Base-by-base conservation (phyloP, 768 basidiomycete species). In the Lanmaoa rubissima region DNA sequence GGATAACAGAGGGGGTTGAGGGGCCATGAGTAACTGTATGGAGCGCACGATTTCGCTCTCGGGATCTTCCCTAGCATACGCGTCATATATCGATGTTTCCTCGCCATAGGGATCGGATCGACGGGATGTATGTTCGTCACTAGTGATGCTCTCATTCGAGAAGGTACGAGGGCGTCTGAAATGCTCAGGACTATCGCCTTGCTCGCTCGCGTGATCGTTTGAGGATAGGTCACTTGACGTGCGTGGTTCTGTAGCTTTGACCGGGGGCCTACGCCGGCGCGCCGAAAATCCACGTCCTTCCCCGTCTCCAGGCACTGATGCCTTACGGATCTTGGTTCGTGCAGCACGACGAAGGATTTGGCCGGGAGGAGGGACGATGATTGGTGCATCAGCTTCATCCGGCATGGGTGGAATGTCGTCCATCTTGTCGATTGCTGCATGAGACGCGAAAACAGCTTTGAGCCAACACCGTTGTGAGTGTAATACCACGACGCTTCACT, bases 251-350 rank as follows among this genome's bases (percentile, higher is more conserved):
- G 59, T 53, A 19, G 28, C 57, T 26, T 59, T 61, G 31, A 68
- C 63, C 4, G 70, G 52, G 17, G 74, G 65, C 35, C 73, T 61
- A 48, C 66, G 65, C 46, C 71, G 62, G 34, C 61, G 69, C 34
- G 57, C 72, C 38, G 82, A 72, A 73, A 95, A 95, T 12, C 93
- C 87, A 78, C 92, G 92, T 2, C 90, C 90, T 35, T 82, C 85
- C 12, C 88, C 90, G 71, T 90, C 92, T 24, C 85, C 90, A 14
- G 82, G 79, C 7, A 88, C 70, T 6, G 84, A 82, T 14, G 86
- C 78, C 75, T 98, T 99, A 36, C 96, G 88, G 63, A 98, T 97
- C 77, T 94, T 94, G 1, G 97, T 99, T 14, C 96, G 85, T 5
- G 94, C 94, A 11, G 94, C 84, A 38, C 97, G 88, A 21, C 94